A percentile compares a stretch with the other conserved stretches of the same genome.
Evolutionary conservation across 805 yeast genomes (phyloP).

Genomic region (Metschnikowia kofuensis): DNA sequence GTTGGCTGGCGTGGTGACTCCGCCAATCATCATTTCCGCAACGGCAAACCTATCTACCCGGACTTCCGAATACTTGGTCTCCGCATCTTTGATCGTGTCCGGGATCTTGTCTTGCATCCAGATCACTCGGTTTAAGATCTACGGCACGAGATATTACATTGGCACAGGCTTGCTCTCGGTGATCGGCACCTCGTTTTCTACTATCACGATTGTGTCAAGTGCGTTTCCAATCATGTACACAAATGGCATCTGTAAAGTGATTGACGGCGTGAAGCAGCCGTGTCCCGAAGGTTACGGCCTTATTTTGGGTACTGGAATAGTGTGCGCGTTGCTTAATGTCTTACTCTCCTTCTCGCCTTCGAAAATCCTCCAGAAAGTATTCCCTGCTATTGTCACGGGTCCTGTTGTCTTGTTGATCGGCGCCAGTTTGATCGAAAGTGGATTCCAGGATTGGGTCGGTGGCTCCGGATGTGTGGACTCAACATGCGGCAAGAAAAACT

Average conservation of each 20-base stretch:
- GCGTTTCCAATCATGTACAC: conserved; percentile 80
- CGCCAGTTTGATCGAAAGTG: conserved; percentile 61
- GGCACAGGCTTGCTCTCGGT: conserved; percentile 91
- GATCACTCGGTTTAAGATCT: conserved; percentile 77
- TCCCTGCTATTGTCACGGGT: conserved; percentile 91
- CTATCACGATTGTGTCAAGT: conserved; percentile 73
- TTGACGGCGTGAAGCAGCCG: conserved; percentile 64
- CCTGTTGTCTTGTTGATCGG: conserved; percentile 90
- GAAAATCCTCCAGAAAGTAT: conserved; percentile 59
- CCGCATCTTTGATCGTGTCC: conserved; percentile 36
- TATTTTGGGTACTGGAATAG: conserved; percentile 75
- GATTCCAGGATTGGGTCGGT: conserved; percentile 84
- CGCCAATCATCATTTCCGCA: conserved; percentile 70
- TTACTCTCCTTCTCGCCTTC: conserved; percentile 77
- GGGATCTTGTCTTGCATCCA: conserved; percentile 66
- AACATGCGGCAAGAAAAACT: conserved; percentile 17
- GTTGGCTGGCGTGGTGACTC: conserved; percentile 88
- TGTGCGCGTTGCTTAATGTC: conserved; percentile 75
- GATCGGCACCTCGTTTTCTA: conserved; percentile 88
- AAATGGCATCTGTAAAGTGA: conserved; percentile 59
- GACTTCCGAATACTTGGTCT: conserved; percentile 36
- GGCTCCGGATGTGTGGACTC: conserved; percentile 63
- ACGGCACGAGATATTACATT: conserved; percentile 66
- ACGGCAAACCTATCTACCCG: conserved; percentile 55
- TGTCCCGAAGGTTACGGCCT: conserved; percentile 92